These are phyloP conservation scores for Ailanthus altissimus DNA, from an alignment of 345 rosid genomes.

Conservation along the genomic window DNA sequence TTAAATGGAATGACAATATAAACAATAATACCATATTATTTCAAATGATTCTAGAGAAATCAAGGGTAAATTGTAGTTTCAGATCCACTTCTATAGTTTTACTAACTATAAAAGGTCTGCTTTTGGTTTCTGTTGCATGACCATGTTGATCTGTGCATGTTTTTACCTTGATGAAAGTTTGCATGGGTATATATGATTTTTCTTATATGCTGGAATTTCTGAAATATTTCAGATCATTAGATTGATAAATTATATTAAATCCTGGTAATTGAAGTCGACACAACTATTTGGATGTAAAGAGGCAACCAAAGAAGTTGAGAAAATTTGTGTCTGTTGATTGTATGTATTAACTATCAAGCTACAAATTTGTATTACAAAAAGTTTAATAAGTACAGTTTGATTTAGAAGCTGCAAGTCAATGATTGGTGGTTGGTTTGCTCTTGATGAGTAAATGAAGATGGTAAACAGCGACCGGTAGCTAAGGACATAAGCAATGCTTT, in stretches of 20 bases:
- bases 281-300: background rate
- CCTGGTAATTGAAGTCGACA: background rate
- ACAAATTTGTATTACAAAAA: background rate
- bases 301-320: background rate
- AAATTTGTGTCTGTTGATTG: background rate
- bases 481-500: conserved; percentile 10
- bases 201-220: background rate
- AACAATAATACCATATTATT: background rate
- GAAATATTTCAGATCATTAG: background rate
- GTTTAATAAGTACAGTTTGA: background rate
- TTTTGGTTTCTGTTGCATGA: background rate
- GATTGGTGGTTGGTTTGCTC: background rate
- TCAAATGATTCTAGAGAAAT: background rate
- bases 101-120: background rate
- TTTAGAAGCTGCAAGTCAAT: background rate
- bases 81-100: too few relatives aligned
- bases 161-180: background rate
- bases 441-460: background rate
- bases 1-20: background rate
- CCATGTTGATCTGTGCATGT: background rate
- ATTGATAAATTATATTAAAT: background rate
- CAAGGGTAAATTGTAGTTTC: background rate
- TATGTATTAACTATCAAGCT: background rate
- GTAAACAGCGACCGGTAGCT: background rate
- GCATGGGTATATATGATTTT: background rate